These are phyloP conservation scores for Phytophthora brassicae DNA, from an alignment of 352 stramenopile genomes.

Conservation along the genomic window DNA sequence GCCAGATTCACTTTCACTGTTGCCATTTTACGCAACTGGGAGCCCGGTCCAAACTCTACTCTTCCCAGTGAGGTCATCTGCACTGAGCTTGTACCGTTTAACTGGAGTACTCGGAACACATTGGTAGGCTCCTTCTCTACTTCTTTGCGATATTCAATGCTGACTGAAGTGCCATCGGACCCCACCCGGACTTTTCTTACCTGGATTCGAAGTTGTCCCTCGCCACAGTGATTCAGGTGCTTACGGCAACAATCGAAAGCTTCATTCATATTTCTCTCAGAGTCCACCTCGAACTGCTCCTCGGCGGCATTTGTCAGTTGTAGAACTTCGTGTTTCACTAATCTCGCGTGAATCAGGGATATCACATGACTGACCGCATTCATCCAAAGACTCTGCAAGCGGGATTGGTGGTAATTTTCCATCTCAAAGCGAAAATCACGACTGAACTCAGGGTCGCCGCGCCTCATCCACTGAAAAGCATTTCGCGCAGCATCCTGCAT, in stretches of 20 bases:
- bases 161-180: not conserved
- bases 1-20: conserved; percentile 11
- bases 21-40: conserved; percentile 6
- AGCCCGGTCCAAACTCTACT: conserved; percentile 17
- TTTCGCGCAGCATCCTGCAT: not conserved
- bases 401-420: not conserved
- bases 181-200: not conserved
- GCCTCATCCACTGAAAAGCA: not conserved
- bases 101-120: conserved; percentile 11
- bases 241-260: not conserved
- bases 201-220: not conserved
- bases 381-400: not conserved
- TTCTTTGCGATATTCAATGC: conserved; percentile 15
- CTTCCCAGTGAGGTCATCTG: conserved; percentile 6
- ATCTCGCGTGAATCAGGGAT: not conserved
- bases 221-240: not conserved
- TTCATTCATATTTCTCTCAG: not conserved
- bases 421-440: conserved; percentile 6
- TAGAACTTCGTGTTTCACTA: not conserved
- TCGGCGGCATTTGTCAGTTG: not conserved
- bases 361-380: not conserved
- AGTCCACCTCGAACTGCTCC: not conserved
- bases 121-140: conserved; percentile 19
- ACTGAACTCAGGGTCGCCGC: not conserved
- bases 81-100: not conserved